Conservation (phyloP, 345 rosid species). For the Salix udensis region DNA sequence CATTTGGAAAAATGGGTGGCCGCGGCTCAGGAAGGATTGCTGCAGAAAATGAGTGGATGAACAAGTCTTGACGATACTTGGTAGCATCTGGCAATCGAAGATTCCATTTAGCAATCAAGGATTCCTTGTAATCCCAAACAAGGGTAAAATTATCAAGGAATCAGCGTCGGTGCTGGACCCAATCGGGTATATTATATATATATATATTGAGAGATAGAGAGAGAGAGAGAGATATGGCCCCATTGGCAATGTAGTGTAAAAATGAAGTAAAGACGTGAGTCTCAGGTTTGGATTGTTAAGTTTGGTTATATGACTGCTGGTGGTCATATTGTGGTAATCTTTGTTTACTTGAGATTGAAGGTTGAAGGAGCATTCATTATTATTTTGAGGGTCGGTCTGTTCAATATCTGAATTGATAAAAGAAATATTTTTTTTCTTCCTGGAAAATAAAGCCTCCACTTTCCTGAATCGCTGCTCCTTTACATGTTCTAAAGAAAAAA, state of each 20-base stretch:
- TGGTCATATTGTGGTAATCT: constrained; percentile 34
- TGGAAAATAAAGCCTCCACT: constrained; percentile 1
- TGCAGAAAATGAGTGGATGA: constrained; percentile 53
- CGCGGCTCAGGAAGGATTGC: constrained; percentile 71
- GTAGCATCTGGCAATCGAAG: constrained; percentile 29
- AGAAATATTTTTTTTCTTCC: constrained; percentile 13
- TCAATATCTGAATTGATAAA: constrained; percentile 22
- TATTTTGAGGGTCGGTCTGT: constrained; percentile 15
- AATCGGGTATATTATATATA: constrained; percentile 15
- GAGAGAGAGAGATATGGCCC: constrained; percentile 14
- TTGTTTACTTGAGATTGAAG: constrained; percentile 40
- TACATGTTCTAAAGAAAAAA: neutral
- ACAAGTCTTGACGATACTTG: constrained; percentile 41
- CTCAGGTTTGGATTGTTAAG: constrained; percentile 37
- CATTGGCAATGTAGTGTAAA: constrained; percentile 36
- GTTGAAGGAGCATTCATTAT: constrained; percentile 33
- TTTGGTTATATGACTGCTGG: constrained; percentile 27
- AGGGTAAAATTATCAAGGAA: constrained; percentile 12
- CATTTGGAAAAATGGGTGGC: constrained; percentile 65
- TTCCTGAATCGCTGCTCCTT: constrained; percentile 13
- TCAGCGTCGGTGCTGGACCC: constrained; percentile 27
- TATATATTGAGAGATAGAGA: constrained; percentile 13
- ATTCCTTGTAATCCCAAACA: constrained; percentile 12
- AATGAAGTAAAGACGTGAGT: constrained; percentile 33
- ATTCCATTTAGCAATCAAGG: constrained; percentile 26